These are phyloP conservation scores for Boletus reticuloceps DNA, from an alignment of 768 basidiomycete species.

Conservation along the genomic window DNA sequence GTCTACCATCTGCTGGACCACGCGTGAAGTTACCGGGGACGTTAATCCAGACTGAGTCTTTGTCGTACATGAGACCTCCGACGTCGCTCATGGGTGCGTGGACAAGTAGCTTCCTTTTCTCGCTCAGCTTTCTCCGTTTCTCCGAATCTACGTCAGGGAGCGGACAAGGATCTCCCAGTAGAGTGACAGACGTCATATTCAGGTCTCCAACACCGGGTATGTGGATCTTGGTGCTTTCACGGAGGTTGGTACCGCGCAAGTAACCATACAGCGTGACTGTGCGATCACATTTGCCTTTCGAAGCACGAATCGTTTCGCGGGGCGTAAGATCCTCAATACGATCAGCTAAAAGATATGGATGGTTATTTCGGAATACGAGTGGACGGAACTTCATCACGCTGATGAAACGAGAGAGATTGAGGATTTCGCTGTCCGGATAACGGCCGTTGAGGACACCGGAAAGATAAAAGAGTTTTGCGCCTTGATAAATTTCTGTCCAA, in stretches of 20 bases:
- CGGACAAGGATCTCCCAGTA: slow-evolving; percentile 93
- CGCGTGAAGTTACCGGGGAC: slow-evolving; percentile 93
- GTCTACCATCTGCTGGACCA: slow-evolving; percentile 62
- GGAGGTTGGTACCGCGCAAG: slow-evolving; percentile 84
- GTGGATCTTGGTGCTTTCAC: slow-evolving; percentile 76
- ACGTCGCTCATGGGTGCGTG: slow-evolving; percentile 99
- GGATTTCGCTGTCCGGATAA: slow-evolving; percentile 94
- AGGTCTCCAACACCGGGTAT: slow-evolving; percentile 95
- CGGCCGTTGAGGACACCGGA: slow-evolving; percentile 96
- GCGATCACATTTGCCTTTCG: slow-evolving; percentile 90
- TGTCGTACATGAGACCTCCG: slow-evolving; percentile 95
- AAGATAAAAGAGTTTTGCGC: slow-evolving; percentile 97
- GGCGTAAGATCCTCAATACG: slow-evolving; percentile 94
- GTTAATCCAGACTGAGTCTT: slow-evolving; percentile 97
- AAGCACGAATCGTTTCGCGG: slow-evolving; percentile 72
- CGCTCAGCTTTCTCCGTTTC: slow-evolving; percentile 87
- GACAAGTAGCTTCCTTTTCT: slow-evolving; percentile 88
- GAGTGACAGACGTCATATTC: slow-evolving; percentile 65
- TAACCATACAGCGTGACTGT: slow-evolving; percentile 94
- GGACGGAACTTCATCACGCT: slow-evolving; percentile 99
- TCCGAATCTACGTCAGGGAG: slow-evolving; percentile 89
- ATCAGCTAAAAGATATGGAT: slow-evolving; percentile 94
- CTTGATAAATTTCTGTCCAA: slow-evolving; percentile 99
- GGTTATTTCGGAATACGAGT: slow-evolving; percentile 90
- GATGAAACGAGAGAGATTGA: slow-evolving; percentile 95